These are phyloP conservation scores for Corymbia citriodora DNA, from an alignment of 441 rosid genomes.

Conservation along the genomic window DNA sequence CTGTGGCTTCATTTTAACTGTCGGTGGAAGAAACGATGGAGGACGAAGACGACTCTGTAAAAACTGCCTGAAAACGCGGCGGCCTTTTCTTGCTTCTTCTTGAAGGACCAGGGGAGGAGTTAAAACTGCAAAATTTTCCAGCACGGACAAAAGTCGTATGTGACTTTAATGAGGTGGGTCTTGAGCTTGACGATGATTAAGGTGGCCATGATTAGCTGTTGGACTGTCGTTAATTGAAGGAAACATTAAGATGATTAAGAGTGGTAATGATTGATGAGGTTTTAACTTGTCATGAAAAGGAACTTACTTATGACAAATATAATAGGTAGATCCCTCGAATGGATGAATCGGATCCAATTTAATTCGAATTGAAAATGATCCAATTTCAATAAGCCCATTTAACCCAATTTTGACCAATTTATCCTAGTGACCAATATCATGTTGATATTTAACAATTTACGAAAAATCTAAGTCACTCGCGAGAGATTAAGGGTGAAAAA, in stretches of 20 bases:
- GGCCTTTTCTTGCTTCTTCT: background rate
- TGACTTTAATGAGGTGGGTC: background rate
- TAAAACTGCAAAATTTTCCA: background rate
- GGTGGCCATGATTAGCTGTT: background rate
- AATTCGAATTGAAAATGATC: accelerated
- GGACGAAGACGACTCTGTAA: background rate
- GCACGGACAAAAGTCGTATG: background rate
- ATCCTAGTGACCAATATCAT: too few relatives aligned
- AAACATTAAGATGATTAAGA: background rate
- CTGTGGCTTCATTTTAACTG: background rate
- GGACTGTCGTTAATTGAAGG: background rate
- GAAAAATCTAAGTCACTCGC: too few relatives aligned
- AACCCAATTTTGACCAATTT: too few relatives aligned
- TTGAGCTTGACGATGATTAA: background rate
- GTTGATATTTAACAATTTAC: too few relatives aligned
- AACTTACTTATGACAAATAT: background rate
- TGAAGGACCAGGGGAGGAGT: background rate
- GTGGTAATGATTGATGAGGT: background rate
- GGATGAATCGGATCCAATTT: background rate
- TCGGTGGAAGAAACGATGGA: background rate
- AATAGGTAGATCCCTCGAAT: background rate
- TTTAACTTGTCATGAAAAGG: background rate
- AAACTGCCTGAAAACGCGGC: background rate
- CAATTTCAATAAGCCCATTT: accelerated
- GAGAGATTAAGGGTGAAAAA: too few relatives aligned